These are phyloP conservation scores for Phaeomoniella chlamydospora DNA, from an alignment of 2,329 filamentous ascomycete genomes.

Conservation along the genomic window DNA sequence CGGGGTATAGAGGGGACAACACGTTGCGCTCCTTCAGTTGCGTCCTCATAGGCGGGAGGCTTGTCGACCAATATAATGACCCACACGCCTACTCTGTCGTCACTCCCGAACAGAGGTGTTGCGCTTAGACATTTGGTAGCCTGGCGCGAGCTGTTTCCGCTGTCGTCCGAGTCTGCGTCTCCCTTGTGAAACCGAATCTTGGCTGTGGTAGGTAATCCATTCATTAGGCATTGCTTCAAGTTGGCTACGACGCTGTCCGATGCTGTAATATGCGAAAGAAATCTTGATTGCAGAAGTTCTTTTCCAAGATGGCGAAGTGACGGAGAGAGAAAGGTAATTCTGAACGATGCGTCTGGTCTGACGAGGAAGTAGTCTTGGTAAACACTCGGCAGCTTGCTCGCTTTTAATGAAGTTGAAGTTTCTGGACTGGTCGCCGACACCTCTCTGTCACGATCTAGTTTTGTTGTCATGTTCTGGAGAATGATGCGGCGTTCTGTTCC, in stretches of 20 bases:
- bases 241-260: conserved; percentile 20
- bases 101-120: conserved; percentile 26
- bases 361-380: conserved; percentile 17
- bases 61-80: conserved; percentile 31
- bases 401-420: no score
- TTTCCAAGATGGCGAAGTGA: conserved; percentile 12
- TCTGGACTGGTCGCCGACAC: conserved; percentile 2
- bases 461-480: background rate
- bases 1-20: no score
- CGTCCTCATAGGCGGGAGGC: conserved; percentile 4
- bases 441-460: background rate
- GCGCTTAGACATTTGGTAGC: conserved; percentile 26
- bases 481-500: background rate
- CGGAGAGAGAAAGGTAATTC: conserved; percentile 19
- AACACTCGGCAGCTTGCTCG: conserved; percentile 15
- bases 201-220: conserved; percentile 25
- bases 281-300: conserved; percentile 21
- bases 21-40: no score
- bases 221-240: conserved; percentile 21
- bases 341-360: conserved; percentile 13
- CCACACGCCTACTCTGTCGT: conserved; percentile 30
- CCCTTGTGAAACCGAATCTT: conserved; percentile 19
- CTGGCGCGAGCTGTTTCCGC: conserved; percentile 10
- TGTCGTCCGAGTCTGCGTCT: conserved; percentile 1
- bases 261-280: conserved; percentile 28